Base-by-base conservation (phyloP, 495 filamentous ascomycete species). In the Talaromyces thailandensis region DNA sequence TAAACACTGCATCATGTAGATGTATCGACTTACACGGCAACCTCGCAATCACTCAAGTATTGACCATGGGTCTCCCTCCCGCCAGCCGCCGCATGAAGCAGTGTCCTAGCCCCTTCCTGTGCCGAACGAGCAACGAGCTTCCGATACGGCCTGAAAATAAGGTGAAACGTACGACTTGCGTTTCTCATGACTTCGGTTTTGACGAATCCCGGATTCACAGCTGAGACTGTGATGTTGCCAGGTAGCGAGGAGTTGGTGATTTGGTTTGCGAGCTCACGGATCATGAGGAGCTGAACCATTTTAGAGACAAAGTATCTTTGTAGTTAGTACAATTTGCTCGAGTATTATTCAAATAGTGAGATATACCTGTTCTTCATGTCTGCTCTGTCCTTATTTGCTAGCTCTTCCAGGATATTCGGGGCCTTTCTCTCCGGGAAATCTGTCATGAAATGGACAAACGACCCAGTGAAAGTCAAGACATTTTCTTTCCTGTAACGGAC, bases 281-380 rank as follows among this genome's bases (percentile, higher is more conserved):
- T 63, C 8, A 56, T 59, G 45, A 72, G 62, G 0, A 75, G 66
- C 48, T 72, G 67, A 16, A 77, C 66, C 18, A 77, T 59, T 60
- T 77, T 77, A 37, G 69, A 70, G 53, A 71, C 65, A 35, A 65
- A 63, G 64, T 77, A 75, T 62, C 74, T 73, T n/a, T n/a, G n/a
- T n/a, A n/a, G n/a, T n/a, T n/a, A n/a, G n/a, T n/a, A n/a, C n/a
- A n/a, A n/a, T n/a, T n/a, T n/a, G n/a, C n/a, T n/a, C n/a, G n/a
- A n/a, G n/a, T n/a, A n/a, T n/a, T n/a, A n/a, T n/a, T 14, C 7
- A 26, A 24, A 7, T 8, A 21, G n/a, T 1, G 35, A 9, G 5
- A 23, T 7, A 14, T 31, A 48, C 57, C 57, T 40, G 7, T 59
- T 45, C 25, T 58, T 37, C 61, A 61, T 51, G 25, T 45, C 18